phyloP scores from a whole-genome alignment of 192 early-diverging fungal genomes.

The Cetraspora pellucida region DNA sequence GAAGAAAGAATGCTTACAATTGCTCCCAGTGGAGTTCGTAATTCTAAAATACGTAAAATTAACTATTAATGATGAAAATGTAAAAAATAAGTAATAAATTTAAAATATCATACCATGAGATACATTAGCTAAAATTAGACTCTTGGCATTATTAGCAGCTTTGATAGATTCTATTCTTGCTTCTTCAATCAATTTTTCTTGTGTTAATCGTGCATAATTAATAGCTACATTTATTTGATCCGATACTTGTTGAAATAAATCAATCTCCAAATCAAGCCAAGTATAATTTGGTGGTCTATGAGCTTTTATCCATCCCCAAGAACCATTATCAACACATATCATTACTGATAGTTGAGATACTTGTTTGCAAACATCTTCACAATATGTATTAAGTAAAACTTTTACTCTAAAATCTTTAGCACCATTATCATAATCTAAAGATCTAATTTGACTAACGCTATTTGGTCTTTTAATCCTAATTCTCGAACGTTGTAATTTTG shows the following conservation, averaged over 20 bases:
- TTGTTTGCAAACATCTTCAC: background rate
- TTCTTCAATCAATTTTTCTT: conserved; percentile 44
- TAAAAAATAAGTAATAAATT: background rate
- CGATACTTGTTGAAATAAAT: conserved; percentile 44
- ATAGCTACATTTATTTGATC: conserved; percentile 48
- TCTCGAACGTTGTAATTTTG: no score
- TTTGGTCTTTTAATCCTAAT: no score
- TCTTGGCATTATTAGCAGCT: conserved; percentile 47
- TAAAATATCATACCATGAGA: conserved; percentile 38
- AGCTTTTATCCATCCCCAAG: conserved; percentile 28
- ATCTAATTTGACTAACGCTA: no score
- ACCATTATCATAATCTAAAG: no score
- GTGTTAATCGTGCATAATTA: conserved; percentile 39
- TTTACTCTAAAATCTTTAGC: no score
- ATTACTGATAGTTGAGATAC: background rate
- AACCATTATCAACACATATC: background rate
- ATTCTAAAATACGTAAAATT: background rate
- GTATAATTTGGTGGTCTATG: conserved; percentile 9
- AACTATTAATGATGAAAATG: no score
- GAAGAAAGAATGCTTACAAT: conserved; percentile 48
- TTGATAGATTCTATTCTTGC: conserved; percentile 45
- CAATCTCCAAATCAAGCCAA: conserved; percentile 42
- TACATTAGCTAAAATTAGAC: conserved; percentile 48
- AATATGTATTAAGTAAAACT: background rate
- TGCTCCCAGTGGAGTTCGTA: conserved; percentile 46